Evolutionary conservation across 2,329 filamentous ascomycete genomes (phyloP).

Genomic region (Aspergillus neoniger): DNA sequence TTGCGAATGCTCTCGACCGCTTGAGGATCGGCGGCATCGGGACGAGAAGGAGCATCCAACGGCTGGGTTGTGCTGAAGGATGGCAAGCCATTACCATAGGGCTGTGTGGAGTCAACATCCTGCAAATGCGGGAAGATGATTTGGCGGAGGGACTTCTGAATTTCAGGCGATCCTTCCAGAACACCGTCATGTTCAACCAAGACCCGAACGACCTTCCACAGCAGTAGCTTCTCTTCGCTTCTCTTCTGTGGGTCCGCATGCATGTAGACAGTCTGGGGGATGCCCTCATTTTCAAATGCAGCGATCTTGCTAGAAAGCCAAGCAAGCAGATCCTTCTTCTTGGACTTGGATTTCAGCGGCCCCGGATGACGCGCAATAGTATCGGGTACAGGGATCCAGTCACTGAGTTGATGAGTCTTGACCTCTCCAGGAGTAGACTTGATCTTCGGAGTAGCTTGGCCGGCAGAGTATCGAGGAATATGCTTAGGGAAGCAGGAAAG

Average conservation of each 20-base stretch:
- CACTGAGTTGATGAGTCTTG: constrained; percentile 72
- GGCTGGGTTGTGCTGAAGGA: constrained; percentile 43
- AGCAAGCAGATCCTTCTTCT: constrained; percentile 86
- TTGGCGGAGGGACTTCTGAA: constrained; percentile 73
- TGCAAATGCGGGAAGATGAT: constrained; percentile 66
- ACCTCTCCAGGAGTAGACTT: constrained; percentile 81
- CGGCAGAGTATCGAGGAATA: constrained; percentile 80
- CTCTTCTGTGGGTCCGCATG: constrained; percentile 61
- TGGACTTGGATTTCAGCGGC: constrained; percentile 82
- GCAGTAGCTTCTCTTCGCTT: constrained; percentile 72
- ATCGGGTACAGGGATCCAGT: constrained; percentile 70
- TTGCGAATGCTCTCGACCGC: constrained; percentile 72
- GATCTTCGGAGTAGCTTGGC: constrained; percentile 71
- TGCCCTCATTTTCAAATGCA: constrained; percentile 60
- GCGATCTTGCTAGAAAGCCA: constrained; percentile 83
- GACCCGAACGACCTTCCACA: constrained; percentile 83
- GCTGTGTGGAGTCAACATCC: constrained; percentile 30
- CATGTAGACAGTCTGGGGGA: constrained; percentile 52
- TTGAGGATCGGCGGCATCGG: constrained; percentile 69
- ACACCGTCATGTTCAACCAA: constrained; percentile 85
- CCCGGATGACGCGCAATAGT: constrained; percentile 82
- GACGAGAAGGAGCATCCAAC: constrained; percentile 43
- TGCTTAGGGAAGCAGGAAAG: constrained; percentile 87
- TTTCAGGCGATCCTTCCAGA: constrained; percentile 70
- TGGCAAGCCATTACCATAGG: constrained; percentile 26